Base-by-base conservation (phyloP, 2,329 filamentous ascomycete genomes). In the Zymoseptoria ardabiliae region DNA sequence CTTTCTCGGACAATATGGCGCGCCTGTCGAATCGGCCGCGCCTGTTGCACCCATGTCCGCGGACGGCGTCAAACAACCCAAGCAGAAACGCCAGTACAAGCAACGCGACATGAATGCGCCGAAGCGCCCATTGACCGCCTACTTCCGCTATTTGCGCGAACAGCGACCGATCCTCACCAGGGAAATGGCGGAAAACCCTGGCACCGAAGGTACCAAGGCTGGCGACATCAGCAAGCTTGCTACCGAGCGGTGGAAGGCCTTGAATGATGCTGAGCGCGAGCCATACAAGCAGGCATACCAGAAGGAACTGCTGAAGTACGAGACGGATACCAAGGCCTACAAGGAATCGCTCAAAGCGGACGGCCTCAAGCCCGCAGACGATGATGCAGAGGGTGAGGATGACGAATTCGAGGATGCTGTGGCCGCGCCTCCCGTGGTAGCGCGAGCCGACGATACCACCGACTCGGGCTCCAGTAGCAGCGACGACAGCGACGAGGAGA, bases 81-180 rank as follows among this genome's bases (percentile, higher is more conserved):
- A 67, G 63, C 69, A 67, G 65, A 73, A 72, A 62, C 70, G 71
- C 35, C 65, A 66, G 30, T 71, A 89, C 71, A 80, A 79, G 71
- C 73, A 75, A 53, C 77, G 74, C 65, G 93, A 97, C 74, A 92
- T 92, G 67, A 96, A 96, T 74, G 92, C 92, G 6, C 93, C 93
- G 61, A 97, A 97, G 84, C 86, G 92, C 55, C 92, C 93, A 8
- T 76, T 97, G 71, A 97, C 93, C 5, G 91, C 93, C 2, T 97
- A 95, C 80, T 96, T 97, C 80, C 80, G 97, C 62, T 97, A 91
- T 79, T 91, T 96, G 81, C 89, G 95, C 74, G 87, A 89, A 65
- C 91, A 91, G 65, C 89, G 94, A 54, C 83, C 86, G 55, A 87
- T 90, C 72, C 94, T 97, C 67, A 87, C 89, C 59, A 70, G 72